A percentile compares a stretch with the other conserved stretches of the same genome.
Conservation (phyloP, 2,329 filamentous ascomycete species). For the Lecanosticta acicola region DNA sequence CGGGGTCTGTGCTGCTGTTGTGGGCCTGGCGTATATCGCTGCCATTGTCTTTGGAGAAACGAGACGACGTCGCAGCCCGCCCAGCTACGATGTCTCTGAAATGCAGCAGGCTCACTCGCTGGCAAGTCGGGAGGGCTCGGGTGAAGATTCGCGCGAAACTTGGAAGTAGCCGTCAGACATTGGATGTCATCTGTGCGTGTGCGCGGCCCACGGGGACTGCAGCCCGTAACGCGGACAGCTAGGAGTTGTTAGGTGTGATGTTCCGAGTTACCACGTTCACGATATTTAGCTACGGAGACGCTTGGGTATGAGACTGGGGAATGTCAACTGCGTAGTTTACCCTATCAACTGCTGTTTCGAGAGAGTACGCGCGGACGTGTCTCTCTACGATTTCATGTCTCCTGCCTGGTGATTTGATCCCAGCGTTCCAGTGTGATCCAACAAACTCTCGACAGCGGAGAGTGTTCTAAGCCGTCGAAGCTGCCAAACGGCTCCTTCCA, state of each 20-base stretch:
- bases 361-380: not conserved
- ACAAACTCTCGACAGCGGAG: no score
- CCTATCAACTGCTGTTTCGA: not conserved
- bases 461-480: not conserved
- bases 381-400: no score
- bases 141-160: not conserved
- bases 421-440: no score
- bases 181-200: no score
- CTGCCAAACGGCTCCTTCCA: not conserved
- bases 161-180: not conserved
- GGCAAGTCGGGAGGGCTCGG: not conserved
- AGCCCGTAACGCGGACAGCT: no score
- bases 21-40: conserved; percentile 41
- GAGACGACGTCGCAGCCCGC: conserved; percentile 13
- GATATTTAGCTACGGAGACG: not conserved
- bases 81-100: conserved; percentile 1
- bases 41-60: conserved; percentile 29
- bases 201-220: no score
- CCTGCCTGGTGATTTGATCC: not conserved
- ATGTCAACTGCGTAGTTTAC: not conserved
- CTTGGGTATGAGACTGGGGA: not conserved
- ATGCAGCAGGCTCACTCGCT: conserved; percentile 1
- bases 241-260: not conserved
- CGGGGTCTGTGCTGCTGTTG: conserved; percentile 44
- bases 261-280: not conserved